Percentiles rank a stretch among this genome's conserved stretches.
phyloP scores from a whole-genome alignment of 1,284 basidiomycete genomes.

The Singerocomus inundabilis region DNA sequence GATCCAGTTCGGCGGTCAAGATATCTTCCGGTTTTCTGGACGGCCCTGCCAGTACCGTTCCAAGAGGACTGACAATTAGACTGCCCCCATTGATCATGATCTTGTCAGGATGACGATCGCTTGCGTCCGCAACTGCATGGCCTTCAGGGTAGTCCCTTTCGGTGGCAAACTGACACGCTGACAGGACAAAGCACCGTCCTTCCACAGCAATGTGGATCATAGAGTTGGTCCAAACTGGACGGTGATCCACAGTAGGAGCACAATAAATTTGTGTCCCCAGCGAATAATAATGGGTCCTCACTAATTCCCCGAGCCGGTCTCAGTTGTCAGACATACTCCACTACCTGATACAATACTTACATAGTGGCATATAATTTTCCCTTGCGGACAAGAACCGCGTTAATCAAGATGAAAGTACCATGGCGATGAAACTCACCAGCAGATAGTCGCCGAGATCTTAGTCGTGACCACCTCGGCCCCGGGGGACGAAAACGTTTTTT shows the following conservation, averaged over 20 bases:
- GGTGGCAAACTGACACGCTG: conserved; percentile 62
- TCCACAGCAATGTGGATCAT: conserved; percentile 77
- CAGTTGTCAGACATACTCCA: neutral
- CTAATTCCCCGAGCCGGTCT: conserved; percentile 30
- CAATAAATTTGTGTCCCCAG: conserved; percentile 65
- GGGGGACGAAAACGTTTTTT: conserved; percentile 32
- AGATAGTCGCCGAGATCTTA: conserved; percentile 63
- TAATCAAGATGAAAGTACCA: neutral
- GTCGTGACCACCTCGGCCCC: conserved; percentile 36
- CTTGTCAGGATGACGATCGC: conserved; percentile 45
- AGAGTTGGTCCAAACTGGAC: conserved; percentile 60
- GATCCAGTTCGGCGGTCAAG: conserved; percentile 62
- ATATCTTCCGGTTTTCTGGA: conserved; percentile 59
- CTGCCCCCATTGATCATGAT: conserved; percentile 71
- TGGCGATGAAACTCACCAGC: conserved; percentile 50
- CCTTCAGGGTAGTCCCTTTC: conserved; percentile 60
- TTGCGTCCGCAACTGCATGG: conserved; percentile 46
- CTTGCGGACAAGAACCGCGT: conserved; percentile 29
- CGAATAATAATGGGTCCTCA: conserved; percentile 61
- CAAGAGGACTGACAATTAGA: conserved; percentile 67
- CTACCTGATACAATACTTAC: conserved; percentile 34
- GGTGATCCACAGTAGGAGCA: conserved; percentile 69
- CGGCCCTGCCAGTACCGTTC: conserved; percentile 68
- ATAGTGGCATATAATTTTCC: conserved; percentile 79
- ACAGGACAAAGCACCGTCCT: conserved; percentile 73